Percentiles rank a stretch among this genome's conserved stretches.
Evolutionary conservation across 805 yeast species (phyloP).

Genomic region (Allodekkera sacchari): DNA sequence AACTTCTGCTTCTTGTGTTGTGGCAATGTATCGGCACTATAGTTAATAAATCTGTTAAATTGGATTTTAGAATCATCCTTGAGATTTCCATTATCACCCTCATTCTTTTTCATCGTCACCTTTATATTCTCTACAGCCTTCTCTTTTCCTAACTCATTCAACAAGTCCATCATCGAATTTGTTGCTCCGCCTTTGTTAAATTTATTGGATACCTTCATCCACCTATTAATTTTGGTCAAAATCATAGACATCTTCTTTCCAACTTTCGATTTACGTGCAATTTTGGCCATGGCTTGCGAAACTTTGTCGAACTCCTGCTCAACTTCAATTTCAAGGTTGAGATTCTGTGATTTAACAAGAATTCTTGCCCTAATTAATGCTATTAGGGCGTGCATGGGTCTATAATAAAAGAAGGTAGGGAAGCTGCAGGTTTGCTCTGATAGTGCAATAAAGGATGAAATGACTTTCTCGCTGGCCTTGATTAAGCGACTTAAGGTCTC

Average conservation of each 20-base stretch:
- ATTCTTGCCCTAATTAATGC: conserved; percentile 37
- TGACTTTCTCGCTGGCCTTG: conserved; percentile 35
- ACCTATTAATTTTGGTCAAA: conserved; percentile 25
- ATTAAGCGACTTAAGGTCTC: conserved; percentile 34
- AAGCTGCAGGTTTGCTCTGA: conserved; percentile 30
- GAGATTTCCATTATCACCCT: conserved; percentile 21
- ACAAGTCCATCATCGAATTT: conserved; percentile 42
- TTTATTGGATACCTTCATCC: conserved; percentile 30
- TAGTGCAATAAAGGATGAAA: conserved; percentile 34
- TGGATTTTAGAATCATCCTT: conserved; percentile 21
- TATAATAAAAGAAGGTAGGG: conserved; percentile 44
- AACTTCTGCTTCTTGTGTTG: not conserved
- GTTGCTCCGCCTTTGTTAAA: conserved; percentile 40
- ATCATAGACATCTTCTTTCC: conserved; percentile 27
- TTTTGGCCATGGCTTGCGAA: conserved; percentile 12
- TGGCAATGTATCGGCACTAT: conserved; percentile 12
- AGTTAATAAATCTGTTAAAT: conserved; percentile 20
- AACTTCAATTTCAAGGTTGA: conserved; percentile 25
- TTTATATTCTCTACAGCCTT: conserved; percentile 29
- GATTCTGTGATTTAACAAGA: conserved; percentile 33
- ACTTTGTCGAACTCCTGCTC: conserved; percentile 24
- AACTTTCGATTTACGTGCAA: conserved; percentile 21
- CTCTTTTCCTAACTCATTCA: conserved; percentile 46
- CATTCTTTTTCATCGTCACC: conserved; percentile 14
- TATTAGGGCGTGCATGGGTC: conserved; percentile 45